A percentile compares a stretch with the other conserved stretches of the same genome.
Conservation (phyloP, 768 basidiomycete genomes). For the Leccinum obscurum region DNA sequence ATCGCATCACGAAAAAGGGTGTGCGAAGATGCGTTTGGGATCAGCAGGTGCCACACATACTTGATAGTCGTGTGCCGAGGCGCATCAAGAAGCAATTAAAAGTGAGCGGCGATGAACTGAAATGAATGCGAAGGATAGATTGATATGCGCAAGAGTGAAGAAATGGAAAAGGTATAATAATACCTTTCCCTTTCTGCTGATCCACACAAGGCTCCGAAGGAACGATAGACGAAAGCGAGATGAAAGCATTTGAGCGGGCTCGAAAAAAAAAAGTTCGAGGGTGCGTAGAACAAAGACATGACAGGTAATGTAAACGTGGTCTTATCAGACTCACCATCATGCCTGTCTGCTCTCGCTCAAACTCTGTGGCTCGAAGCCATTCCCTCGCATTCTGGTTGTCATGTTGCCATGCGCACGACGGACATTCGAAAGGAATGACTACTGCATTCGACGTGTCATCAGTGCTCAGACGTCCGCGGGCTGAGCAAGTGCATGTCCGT, state of each 20-base stretch:
- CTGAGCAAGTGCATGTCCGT: conserved; percentile 17
- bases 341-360: conserved; percentile 26
- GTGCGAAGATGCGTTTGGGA: conserved; percentile 4
- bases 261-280: conserved; percentile 3
- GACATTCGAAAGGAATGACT: conserved; percentile 9
- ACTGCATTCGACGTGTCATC: conserved; percentile 10
- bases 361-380: conserved; percentile 38
- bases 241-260: conserved; percentile 11
- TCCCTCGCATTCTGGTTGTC: conserved; percentile 33
- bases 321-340: conserved; percentile 28
- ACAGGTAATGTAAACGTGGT: conserved; percentile 7
- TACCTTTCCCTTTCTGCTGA: conserved; percentile 3
- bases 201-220: conserved; percentile 16
- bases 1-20: conserved; percentile 14
- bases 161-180: conserved; percentile 10
- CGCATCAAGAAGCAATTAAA: conserved; percentile 18
- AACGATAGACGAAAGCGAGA: conserved; percentile 6
- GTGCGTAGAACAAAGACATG: conserved; percentile 1
- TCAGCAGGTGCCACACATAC: conserved; percentile 7
- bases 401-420: conserved; percentile 19
- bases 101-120: conserved; percentile 9
- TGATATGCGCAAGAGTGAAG: conserved; percentile 6
- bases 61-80: conserved; percentile 5
- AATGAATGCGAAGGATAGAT: conserved; percentile 5
- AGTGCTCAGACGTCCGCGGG: conserved; percentile 15